Evolutionary conservation across 305 asterid species (phyloP).

Genomic region (Coffea humblotiana): DNA sequence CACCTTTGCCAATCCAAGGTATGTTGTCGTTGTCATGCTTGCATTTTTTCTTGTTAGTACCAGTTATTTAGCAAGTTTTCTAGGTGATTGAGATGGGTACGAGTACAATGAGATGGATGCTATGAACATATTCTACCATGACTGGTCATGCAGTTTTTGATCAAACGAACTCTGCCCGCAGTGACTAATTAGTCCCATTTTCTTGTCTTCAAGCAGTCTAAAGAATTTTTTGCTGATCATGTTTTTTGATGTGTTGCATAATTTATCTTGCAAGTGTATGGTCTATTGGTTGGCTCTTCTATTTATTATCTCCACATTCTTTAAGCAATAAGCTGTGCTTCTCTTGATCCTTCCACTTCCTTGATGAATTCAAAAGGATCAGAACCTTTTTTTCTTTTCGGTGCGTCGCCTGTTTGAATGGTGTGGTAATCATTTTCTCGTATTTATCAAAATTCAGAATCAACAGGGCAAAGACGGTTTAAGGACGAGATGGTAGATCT

Average conservation of each 20-base stretch:
- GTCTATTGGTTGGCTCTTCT: too few species aligned
- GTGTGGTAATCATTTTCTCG: not conserved
- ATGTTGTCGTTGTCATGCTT: not conserved
- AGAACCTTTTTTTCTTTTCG: not conserved
- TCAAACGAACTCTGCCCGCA: not conserved
- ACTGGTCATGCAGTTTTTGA: not conserved
- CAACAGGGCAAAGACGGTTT: slow-evolving; percentile 19
- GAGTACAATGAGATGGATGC: too few species aligned
- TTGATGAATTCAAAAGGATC: too few species aligned
- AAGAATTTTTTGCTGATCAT: not conserved
- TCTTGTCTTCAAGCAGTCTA: not conserved
- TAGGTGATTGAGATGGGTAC: not conserved
- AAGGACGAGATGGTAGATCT: slow-evolving; percentile 34
- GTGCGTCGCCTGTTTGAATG: not conserved
- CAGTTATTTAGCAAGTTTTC: not conserved
- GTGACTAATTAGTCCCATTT: not conserved
- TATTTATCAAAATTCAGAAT: not conserved
- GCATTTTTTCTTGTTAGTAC: not conserved
- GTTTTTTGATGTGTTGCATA: too few species aligned
- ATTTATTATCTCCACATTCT: too few species aligned
- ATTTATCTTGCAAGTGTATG: too few species aligned
- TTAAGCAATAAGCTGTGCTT: too few species aligned
- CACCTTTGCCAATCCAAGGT: slow-evolving; percentile 12
- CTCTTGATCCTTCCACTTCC: too few species aligned
- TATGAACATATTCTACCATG: too few species aligned